Base-by-base conservation (phyloP, 1,284 basidiomycete genomes). In the Phenoliferia sp. region DNA sequence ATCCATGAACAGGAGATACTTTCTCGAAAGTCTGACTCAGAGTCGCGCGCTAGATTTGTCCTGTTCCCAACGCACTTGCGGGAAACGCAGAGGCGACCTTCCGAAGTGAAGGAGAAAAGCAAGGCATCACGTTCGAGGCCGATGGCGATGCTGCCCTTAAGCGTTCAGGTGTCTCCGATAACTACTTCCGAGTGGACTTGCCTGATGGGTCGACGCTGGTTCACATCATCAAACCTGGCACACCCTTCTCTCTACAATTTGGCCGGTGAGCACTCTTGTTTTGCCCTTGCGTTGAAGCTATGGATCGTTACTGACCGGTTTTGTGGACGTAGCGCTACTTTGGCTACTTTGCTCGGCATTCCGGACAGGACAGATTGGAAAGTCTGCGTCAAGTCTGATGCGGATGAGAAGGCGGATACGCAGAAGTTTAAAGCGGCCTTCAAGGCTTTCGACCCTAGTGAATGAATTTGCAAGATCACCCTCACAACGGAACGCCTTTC, bases 291-390 rank as follows among this genome's bases (percentile, higher is more conserved):
- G 12, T 54, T 54, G 10, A 26, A 54, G 50, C 22, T 54, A n/a
- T 9, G 54, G 28, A 56, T 34, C 17, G 17, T n/a, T 33, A n/a
- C 22, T 34, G 31, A 28, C 3, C 3, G n/a, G n/a, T 7, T 3
- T 2, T 39, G 26, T 34, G 26, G n/a, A 0, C 29, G 34, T 61
- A 73, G 74, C 28, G 69, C 70, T 16, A 72, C 73, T n/a, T 52
- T 96, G 54, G 89, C 88, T 2, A 82, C 84, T 48, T 77, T 96
- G 29, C 78, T 97, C 61, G 86, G 84, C 12, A 84, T 87, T 66
- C 86, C 87, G 1, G 86, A 93, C 56, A 84, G 94, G 59, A 81
- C 88, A 59, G 92, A 97, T 76, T 97, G 94, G 94, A 94, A 92
- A 78, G 85, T 84, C 2, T 97, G 94, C 76, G 81, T 84, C 74